Evolutionary conservation across 768 basidiomycete species (phyloP).

Genomic region (Candolleomyces efflorescens): DNA sequence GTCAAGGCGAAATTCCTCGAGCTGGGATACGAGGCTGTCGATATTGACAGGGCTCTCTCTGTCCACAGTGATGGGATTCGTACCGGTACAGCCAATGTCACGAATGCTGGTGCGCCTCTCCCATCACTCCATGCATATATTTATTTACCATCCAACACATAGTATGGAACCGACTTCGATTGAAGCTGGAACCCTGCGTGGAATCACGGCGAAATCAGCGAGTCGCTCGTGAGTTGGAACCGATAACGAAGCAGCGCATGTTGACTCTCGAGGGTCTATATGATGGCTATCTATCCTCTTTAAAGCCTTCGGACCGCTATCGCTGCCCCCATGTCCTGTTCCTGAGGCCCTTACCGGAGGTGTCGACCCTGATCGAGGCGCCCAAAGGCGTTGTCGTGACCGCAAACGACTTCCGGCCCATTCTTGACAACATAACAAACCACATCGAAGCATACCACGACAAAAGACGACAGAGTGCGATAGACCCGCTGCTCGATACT

Average conservation of each 20-base stretch:
- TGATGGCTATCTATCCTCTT: slow-evolving; percentile 13
- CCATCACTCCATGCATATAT: background rate
- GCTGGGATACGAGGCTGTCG: background rate
- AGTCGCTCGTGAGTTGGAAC: background rate
- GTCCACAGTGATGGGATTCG: background rate
- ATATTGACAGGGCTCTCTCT: background rate
- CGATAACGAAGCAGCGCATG: background rate
- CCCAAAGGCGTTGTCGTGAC: background rate
- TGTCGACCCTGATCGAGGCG: background rate
- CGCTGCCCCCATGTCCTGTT: slow-evolving; percentile 15
- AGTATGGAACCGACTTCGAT: slow-evolving; percentile 22
- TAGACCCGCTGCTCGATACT: background rate
- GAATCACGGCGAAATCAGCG: background rate
- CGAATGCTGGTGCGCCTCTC: slow-evolving; percentile 19
- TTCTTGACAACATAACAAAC: background rate
- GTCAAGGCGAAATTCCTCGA: background rate
- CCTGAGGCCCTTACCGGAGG: background rate
- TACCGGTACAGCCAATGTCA: slow-evolving; percentile 10
- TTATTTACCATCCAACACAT: background rate
- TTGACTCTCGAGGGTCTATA: slow-evolving; percentile 12
- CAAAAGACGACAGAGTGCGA: background rate
- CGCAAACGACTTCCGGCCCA: background rate
- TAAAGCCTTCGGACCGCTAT: slow-evolving; percentile 20
- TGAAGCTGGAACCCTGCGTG: slow-evolving; percentile 15
- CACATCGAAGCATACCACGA: background rate